Percentiles rank a stretch among this genome's conserved stretches.
Evolutionary conservation across 2,329 filamentous ascomycete species (phyloP).

Genomic region (Penicillium occitanis): DNA sequence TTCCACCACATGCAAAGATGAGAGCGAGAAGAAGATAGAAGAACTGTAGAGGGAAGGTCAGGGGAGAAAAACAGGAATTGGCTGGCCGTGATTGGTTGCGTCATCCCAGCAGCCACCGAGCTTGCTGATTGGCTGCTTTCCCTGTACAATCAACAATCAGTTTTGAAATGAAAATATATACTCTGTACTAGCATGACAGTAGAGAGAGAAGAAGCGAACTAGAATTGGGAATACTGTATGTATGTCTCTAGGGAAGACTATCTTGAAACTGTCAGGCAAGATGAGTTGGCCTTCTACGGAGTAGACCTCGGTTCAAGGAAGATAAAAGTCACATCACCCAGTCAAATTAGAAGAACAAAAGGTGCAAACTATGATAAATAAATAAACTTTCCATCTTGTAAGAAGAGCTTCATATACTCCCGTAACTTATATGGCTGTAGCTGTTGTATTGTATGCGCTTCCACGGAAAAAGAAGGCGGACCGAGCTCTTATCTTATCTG

Average conservation of each 20-base stretch:
- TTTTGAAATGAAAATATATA: background rate
- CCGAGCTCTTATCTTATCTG: background rate
- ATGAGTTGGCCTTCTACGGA: background rate
- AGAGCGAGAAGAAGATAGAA: background rate
- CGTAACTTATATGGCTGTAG: background rate
- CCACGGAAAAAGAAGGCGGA: background rate
- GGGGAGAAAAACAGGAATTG: conserved; percentile 7
- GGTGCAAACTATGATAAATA: background rate
- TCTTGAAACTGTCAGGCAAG: background rate
- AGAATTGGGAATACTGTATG: background rate
- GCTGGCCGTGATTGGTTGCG: conserved; percentile 13
- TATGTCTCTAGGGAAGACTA: background rate
- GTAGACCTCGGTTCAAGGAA: background rate
- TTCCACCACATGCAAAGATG: background rate
- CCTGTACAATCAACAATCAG: background rate
- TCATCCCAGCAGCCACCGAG: background rate
- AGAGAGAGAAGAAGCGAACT: too few species aligned
- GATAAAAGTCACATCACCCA: background rate
- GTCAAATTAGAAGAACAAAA: background rate
- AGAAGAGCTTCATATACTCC: background rate
- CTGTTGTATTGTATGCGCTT: background rate
- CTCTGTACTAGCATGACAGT: too few species aligned
- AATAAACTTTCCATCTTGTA: background rate
- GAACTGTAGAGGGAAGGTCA: background rate
- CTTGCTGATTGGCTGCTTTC: background rate